Conservation (phyloP, 306 rosid genomes). For the Cucumis melo region DNA sequence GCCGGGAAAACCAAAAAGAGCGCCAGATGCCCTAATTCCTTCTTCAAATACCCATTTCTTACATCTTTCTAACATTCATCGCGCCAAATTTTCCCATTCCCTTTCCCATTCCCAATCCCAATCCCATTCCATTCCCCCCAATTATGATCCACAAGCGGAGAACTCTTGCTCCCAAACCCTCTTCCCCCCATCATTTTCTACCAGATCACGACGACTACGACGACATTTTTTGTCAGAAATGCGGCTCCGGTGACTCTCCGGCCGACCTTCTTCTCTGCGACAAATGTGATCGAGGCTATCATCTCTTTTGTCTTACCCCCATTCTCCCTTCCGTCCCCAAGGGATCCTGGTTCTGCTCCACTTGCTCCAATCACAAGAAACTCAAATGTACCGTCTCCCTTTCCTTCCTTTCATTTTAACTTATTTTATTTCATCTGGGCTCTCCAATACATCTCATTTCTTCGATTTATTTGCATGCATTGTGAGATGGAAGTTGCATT, state of each 20-base stretch:
- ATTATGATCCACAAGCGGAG: slow-evolving; percentile 29
- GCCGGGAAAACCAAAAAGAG: not conserved
- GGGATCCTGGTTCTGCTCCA: slow-evolving; percentile 61
- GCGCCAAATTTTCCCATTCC: not conserved
- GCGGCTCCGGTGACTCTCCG: slow-evolving; percentile 49
- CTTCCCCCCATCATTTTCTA: not conserved
- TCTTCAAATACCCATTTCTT: not conserved
- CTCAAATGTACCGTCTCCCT: slow-evolving; percentile 30
- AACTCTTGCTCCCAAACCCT: slow-evolving; percentile 44
- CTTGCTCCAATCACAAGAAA: slow-evolving; percentile 34
- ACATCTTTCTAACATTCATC: not conserved
- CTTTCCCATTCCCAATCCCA: not conserved
- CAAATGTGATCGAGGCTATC: slow-evolving; percentile 58
- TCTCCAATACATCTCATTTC: not conserved
- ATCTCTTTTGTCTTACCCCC: slow-evolving; percentile 67
- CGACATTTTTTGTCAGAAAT: slow-evolving; percentile 30
- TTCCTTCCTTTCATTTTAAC: not conserved
- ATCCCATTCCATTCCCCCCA: not conserved
- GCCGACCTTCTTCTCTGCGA: slow-evolving; percentile 68
- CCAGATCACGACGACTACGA: slow-evolving; percentile 3
- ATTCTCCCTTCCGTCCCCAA: slow-evolving; percentile 55
- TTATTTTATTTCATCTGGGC: not conserved
- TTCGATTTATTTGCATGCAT: not conserved
- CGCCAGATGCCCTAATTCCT: not conserved
- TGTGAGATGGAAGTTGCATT: not conserved